Evolutionary conservation across 768 basidiomycete species (phyloP), one percentile per base, ranked within the genome.

Genomic region (Pleurotus tuber-regium): DNA sequence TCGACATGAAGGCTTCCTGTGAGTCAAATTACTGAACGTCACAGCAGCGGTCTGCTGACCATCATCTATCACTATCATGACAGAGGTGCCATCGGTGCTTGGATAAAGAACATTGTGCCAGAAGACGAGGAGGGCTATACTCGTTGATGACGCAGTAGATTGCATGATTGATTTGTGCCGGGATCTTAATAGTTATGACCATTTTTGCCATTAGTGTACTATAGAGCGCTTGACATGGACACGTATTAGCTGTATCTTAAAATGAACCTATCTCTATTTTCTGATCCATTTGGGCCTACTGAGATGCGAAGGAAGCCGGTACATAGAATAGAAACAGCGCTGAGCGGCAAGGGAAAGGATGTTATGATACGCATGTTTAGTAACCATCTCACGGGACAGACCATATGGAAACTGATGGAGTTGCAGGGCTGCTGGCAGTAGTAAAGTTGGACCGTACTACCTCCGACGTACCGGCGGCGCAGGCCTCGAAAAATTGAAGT

Each of bases 1-100:
- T 56, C 84, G 97, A 54, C 97, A 99, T 61, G 97, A 99, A 73
- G 97, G 96, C 2, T 98, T 98, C 76, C 70, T 98, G 90, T 95
- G 68, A 73, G 90, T 84, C 38, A 23, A 43, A 47, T 38, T 54
- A 38, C 47, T 59, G 54, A 46, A n/a, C n/a, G 60, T 44, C 61
- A 52, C 50, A 35, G 55, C 21, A 42, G 39, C n/a, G n/a, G n/a
- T n/a, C n/a, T n/a, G n/a, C n/a, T n/a, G n/a, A n/a, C n/a, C n/a
- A n/a, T n/a, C n/a, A n/a, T n/a, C n/a, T n/a, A n/a, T n/a, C n/a
- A n/a, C n/a, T n/a, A n/a, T n/a, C n/a, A n/a, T 39, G 54, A 52
- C 59, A 94, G 93, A 54, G 96, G 96, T 43, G 79, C 92, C 4
- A 90, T 98, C 54, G 96, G 96, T 4, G 97, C 97, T 40, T 99